These are phyloP conservation scores for Ophiocytium majus DNA, from an alignment of 352 stramenopile genomes.

Conservation along the genomic window DNA sequence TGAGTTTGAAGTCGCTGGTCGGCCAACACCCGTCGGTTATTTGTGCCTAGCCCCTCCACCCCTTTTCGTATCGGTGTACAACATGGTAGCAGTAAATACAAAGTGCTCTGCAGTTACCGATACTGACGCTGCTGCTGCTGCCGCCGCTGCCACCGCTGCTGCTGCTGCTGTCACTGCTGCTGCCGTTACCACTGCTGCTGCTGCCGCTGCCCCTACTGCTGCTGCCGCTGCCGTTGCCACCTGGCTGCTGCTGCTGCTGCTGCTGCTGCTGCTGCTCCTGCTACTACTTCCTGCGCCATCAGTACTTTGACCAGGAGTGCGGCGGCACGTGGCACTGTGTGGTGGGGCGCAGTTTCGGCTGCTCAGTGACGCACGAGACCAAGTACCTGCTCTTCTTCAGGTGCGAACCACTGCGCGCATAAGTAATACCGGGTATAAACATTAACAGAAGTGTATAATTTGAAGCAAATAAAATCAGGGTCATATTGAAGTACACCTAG, in stretches of 20 bases:
- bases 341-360: slow-evolving; percentile 78
- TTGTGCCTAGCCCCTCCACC: too few species aligned
- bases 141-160: background rate
- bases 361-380: slow-evolving; percentile 81
- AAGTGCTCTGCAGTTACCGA: background rate
- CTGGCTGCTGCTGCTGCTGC: background rate
- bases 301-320: slow-evolving; percentile 74
- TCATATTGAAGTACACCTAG: background rate
- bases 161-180: background rate
- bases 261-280: background rate
- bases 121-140: background rate
- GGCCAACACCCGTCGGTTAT: too few species aligned
- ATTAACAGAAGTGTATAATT: background rate
- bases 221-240: too few species aligned
- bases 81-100: too few species aligned
- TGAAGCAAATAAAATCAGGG: background rate
- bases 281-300: too few species aligned
- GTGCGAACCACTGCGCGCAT: slow-evolving; percentile 50
- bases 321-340: slow-evolving; percentile 81
- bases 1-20: too few species aligned
- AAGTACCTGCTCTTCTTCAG: slow-evolving; percentile 80
- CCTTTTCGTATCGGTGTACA: too few species aligned
- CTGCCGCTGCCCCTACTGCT: too few species aligned
- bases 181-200: background rate
- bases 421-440: background rate